Conservation (phyloP, 148 eudicot genomes). For the Polygonum aviculare region DNA sequence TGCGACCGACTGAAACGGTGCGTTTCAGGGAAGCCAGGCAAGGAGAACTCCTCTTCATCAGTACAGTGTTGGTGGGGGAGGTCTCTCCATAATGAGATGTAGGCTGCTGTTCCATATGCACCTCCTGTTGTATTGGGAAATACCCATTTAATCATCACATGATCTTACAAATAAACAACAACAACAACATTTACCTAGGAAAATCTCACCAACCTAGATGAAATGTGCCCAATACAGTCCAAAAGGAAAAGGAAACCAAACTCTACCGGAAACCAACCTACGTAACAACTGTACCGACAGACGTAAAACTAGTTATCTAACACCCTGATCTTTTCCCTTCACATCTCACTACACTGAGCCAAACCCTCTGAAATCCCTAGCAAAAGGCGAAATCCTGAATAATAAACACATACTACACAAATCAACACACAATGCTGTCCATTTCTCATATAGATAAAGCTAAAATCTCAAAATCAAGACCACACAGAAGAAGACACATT, state of each 20-base stretch:
- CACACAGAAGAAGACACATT: no score
- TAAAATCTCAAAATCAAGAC: no score
- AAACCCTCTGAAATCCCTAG: not conserved
- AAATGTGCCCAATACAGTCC: no score
- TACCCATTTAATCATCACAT: not conserved
- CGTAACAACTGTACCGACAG: no score
- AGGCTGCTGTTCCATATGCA: slow-evolving; percentile 70
- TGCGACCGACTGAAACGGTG: slow-evolving; percentile 27
- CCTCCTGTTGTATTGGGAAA: slow-evolving; percentile 26
- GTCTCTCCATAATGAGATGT: slow-evolving; percentile 46
- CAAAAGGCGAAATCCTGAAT: no score
- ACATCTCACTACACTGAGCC: no score
- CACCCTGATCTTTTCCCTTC: no score
- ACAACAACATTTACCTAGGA: no score
- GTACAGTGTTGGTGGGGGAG: slow-evolving; percentile 46
- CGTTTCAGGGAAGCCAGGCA: slow-evolving; percentile 60
- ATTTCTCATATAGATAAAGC: not conserved
- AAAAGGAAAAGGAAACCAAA: no score
- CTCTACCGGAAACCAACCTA: no score
- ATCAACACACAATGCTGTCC: not conserved
- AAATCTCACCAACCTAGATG: no score
- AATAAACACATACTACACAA: not conserved
- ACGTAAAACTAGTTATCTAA: no score
- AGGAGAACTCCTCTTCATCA: slow-evolving; percentile 19
- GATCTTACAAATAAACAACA: not conserved